phyloP scores from a whole-genome alignment of 225 moss, liverwort and hornwort genomes.

The Sphagnum tenellum region DNA sequence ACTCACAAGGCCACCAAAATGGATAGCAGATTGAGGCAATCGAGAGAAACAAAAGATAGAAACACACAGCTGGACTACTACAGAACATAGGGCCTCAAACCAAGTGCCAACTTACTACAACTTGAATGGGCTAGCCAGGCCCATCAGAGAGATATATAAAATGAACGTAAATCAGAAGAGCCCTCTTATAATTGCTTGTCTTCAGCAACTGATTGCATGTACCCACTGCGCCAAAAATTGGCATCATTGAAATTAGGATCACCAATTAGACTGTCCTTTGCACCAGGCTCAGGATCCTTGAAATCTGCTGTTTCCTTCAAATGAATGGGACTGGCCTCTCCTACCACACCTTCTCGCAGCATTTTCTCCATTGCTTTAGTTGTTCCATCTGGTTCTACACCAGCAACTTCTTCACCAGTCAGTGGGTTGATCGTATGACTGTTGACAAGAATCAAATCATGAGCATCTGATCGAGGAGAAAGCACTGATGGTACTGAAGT shows the following conservation, averaged over 20 bases:
- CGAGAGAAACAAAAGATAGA: constrained; percentile 18
- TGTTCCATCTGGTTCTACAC: constrained; percentile 80
- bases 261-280: constrained; percentile 32
- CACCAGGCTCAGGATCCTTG: constrained; percentile 16
- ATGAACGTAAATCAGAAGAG: constrained; percentile 11
- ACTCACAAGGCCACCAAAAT: constrained; percentile 26
- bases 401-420: constrained; percentile 28
- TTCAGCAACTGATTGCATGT: constrained; percentile 55
- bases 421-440: constrained; percentile 48
- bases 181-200: constrained; percentile 46
- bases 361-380: constrained; percentile 87
- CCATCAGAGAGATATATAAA: constrained; percentile 37
- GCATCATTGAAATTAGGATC: constrained; percentile 76
- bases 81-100: constrained; percentile 15
- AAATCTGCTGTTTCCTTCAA: constrained; percentile 24
- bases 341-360: constrained; percentile 89
- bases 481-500: constrained; percentile 7
- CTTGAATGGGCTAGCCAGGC: constrained; percentile 11
- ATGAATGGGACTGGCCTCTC: constrained; percentile 71
- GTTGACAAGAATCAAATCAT: constrained; percentile 18
- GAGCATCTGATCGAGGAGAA: constrained; percentile 18
- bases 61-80: constrained; percentile 8
- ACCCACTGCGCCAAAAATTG: constrained; percentile 86
- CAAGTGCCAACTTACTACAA: constrained; percentile 25
- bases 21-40: constrained; percentile 33